These are phyloP conservation scores for Xylariaceae sp. DNA, from an alignment of 2,329 filamentous ascomycete species.

Conservation along the genomic window DNA sequence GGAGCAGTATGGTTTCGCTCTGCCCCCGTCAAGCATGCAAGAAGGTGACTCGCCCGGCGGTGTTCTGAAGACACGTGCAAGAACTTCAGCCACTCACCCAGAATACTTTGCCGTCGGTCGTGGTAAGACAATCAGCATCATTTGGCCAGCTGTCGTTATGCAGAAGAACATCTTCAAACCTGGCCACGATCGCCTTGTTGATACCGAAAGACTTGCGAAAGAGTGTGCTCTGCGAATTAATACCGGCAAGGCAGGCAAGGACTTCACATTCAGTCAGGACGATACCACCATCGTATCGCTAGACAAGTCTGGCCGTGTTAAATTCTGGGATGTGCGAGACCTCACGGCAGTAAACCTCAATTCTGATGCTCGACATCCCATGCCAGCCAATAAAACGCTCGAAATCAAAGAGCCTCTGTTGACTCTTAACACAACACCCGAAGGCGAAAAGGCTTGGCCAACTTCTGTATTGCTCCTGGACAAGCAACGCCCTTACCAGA, in stretches of 20 bases:
- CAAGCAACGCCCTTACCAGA: constrained; percentile 89
- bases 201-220: constrained; percentile 80
- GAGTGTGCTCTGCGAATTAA: constrained; percentile 90
- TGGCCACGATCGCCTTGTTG: constrained; percentile 63
- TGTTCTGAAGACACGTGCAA: constrained; percentile 90
- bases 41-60: constrained; percentile 90
- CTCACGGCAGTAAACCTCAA: constrained; percentile 55
- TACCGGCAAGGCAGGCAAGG: constrained; percentile 95
- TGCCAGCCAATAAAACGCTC: constrained; percentile 53
- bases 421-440: constrained; percentile 79
- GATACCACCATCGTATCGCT: constrained; percentile 91
- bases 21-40: constrained; percentile 78
- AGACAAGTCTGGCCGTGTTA: constrained; percentile 92
- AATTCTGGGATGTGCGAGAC: constrained; percentile 95
- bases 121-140: constrained; percentile 91
- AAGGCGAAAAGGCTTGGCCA: constrained; percentile 91
- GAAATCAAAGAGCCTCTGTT: constrained; percentile 83
- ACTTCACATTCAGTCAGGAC: constrained; percentile 96
- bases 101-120: constrained; percentile 94
- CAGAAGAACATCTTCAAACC: constrained; percentile 59
- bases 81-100: constrained; percentile 80
- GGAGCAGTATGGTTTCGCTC: constrained; percentile 79
- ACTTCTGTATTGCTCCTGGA: constrained; percentile 95
- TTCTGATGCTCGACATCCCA: constrained; percentile 45
- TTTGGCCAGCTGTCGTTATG: constrained; percentile 63